A percentile compares a stretch with the other conserved stretches of the same genome.
Conservation (phyloP, 768 basidiomycete genomes). For the Cystofilobasidium bisporidii region DNA sequence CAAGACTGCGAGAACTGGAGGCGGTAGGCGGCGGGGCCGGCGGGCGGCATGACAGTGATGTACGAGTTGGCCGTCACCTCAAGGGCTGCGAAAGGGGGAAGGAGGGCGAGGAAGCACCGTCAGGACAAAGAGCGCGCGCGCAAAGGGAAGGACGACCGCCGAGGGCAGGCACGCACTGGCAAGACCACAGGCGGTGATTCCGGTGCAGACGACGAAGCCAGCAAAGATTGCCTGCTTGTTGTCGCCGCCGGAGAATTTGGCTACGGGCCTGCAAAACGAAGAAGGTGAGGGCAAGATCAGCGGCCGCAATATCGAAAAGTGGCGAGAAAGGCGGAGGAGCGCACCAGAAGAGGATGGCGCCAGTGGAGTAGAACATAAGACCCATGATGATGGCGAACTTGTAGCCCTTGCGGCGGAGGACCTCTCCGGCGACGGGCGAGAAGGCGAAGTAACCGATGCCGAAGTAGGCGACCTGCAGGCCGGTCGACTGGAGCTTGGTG, state of each 20-base stretch:
- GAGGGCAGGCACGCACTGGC: too few relatives aligned
- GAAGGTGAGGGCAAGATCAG: not conserved
- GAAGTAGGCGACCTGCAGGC: slow-evolving; percentile 60
- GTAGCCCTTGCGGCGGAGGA: slow-evolving; percentile 53
- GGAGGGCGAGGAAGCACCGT: too few relatives aligned
- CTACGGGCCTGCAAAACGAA: slow-evolving; percentile 31
- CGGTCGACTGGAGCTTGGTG: slow-evolving; percentile 59
- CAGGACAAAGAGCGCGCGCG: too few relatives aligned
- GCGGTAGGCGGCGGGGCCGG: slow-evolving; percentile 61
- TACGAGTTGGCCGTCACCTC: slow-evolving; percentile 67
- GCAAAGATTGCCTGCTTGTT: slow-evolving; percentile 50
- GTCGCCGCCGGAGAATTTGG: slow-evolving; percentile 22
- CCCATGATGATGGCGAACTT: slow-evolving; percentile 45
- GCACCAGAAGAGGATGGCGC: slow-evolving; percentile 72
- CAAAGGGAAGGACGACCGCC: too few relatives aligned
- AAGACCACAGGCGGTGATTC: slow-evolving; percentile 47
- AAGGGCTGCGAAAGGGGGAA: too few relatives aligned
- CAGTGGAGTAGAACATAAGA: slow-evolving; percentile 41
- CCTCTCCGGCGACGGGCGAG: slow-evolving; percentile 39
- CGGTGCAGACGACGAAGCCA: slow-evolving; percentile 63
- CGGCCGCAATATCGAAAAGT: too few relatives aligned
- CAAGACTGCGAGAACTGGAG: slow-evolving; percentile 73
- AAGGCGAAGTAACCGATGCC: slow-evolving; percentile 38
- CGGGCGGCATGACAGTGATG: slow-evolving; percentile 48
- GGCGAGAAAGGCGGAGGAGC: slow-evolving; percentile 31